Evolutionary conservation across 352 stramenopile species (phyloP).

Genomic region (Thalassiosira sp.): DNA sequence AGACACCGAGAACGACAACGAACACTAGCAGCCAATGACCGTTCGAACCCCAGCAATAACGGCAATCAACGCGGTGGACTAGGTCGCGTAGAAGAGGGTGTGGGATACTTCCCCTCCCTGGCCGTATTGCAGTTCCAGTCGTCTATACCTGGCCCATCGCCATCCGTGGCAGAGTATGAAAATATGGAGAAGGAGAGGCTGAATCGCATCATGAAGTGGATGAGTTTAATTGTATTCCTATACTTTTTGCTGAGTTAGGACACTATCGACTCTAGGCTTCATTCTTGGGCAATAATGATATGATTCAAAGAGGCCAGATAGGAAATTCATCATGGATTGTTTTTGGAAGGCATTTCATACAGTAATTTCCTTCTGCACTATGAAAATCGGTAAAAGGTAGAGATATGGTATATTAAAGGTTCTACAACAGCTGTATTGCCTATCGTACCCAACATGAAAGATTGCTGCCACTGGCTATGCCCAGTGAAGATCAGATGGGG

Average conservation of each 20-base stretch:
- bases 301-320: no score
- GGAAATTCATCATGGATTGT: no score
- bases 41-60: neutral
- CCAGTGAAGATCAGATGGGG: no score
- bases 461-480: no score
- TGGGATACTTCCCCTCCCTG: constrained; percentile 49
- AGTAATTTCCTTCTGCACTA: no score
- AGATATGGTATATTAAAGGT: no score
- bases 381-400: no score
- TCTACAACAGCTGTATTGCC: no score
- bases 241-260: constrained; percentile 45
- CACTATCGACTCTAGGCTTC: no score
- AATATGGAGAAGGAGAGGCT: constrained; percentile 41
- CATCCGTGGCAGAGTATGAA: constrained; percentile 42
- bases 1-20: constrained; percentile 50
- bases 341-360: no score
- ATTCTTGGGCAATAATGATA: no score
- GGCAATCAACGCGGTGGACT: constrained; percentile 26
- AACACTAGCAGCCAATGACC: constrained; percentile 35
- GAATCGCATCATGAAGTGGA: constrained; percentile 34
- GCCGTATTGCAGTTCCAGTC: constrained; percentile 52
- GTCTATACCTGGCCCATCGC: constrained; percentile 37
- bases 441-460: no score
- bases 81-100: constrained; percentile 40
- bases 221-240: constrained; percentile 28